A percentile compares a stretch with the other conserved stretches of the same genome.
Evolutionary conservation across 495 filamentous ascomycete genomes (phyloP).

Genomic region (Pseudevernia furfuracea): DNA sequence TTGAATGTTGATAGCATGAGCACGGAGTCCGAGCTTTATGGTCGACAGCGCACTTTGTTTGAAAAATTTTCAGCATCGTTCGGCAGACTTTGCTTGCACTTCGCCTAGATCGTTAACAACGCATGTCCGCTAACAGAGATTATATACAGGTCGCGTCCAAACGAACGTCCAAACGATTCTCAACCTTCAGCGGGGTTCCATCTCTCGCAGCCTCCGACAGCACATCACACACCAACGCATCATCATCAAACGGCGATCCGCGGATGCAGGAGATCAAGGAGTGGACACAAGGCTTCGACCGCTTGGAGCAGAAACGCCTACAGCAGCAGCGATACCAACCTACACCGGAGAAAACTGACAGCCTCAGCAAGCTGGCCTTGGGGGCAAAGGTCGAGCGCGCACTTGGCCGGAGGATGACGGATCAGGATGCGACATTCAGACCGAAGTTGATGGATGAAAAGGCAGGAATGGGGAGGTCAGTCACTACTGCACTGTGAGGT

Average conservation of each 20-base stretch:
- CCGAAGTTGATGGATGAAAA: constrained; percentile 44
- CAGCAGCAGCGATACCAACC: constrained; percentile 77
- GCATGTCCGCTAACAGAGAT: neutral
- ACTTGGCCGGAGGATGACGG: constrained; percentile 76
- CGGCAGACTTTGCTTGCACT: too few relatives aligned
- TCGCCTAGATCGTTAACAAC: neutral
- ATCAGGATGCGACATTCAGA: constrained; percentile 86
- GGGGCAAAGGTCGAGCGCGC: constrained; percentile 93
- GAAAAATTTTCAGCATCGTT: too few relatives aligned
- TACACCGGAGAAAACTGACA: constrained; percentile 72
- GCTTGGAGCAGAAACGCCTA: constrained; percentile 86
- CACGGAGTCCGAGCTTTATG: too few relatives aligned
- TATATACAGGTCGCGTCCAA: constrained; percentile 40
- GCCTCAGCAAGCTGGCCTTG: constrained; percentile 81
- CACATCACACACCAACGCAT: constrained; percentile 49
- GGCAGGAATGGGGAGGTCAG: constrained; percentile 29
- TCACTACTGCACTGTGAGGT: constrained; percentile 25
- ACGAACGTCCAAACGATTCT: constrained; percentile 69
- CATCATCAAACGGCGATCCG: constrained; percentile 53
- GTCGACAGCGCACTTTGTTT: too few relatives aligned
- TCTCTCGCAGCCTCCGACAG: constrained; percentile 58
- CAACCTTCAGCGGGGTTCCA: constrained; percentile 68
- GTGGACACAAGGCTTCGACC: constrained; percentile 74
- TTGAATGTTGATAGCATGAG: too few relatives aligned
- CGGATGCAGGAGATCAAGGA: constrained; percentile 64